phyloP scores from a whole-genome alignment of 352 stramenopile species.

The Aphanomyces euteiches region DNA sequence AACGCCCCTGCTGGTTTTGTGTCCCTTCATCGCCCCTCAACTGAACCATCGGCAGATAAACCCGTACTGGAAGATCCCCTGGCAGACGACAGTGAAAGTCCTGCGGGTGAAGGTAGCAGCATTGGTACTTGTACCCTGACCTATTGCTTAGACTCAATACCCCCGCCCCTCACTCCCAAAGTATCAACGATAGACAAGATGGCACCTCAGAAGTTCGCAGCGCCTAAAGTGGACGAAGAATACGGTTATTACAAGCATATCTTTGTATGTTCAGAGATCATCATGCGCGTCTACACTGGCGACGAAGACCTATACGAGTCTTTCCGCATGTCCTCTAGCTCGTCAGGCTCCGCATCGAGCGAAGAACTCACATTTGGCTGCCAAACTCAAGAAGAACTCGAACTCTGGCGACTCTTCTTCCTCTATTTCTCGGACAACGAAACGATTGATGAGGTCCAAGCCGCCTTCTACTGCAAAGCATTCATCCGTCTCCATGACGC shows the following conservation, averaged over 20 bases:
- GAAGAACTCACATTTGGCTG: constrained; percentile 74
- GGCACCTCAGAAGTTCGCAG: constrained; percentile 3
- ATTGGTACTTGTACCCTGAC: neutral
- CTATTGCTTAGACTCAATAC: constrained; percentile 17
- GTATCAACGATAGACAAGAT: neutral
- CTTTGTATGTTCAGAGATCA: constrained; percentile 86
- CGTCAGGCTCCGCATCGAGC: constrained; percentile 53
- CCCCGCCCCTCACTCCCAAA: constrained; percentile 18
- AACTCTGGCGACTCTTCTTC: constrained; percentile 80
- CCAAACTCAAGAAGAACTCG: constrained; percentile 62
- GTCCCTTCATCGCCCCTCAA: neutral
- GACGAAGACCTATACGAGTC: constrained; percentile 86
- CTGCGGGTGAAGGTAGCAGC: constrained; percentile 18
- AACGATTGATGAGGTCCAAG: constrained; percentile 81
- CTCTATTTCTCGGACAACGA: constrained; percentile 72
- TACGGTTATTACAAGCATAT: constrained; percentile 88
- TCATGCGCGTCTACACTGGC: constrained; percentile 87
- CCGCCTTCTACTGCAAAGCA: constrained; percentile 84
- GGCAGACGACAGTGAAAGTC: constrained; percentile 10
- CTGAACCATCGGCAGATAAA: neutral
- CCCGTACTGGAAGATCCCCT: neutral
- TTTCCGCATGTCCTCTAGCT: constrained; percentile 68
- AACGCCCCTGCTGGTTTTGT: neutral
- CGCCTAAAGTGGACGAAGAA: constrained; percentile 74
- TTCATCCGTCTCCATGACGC: constrained; percentile 81